phyloP scores from a whole-genome alignment of 129 eudicot genomes.

The Chrysanthemum makinoi region DNA sequence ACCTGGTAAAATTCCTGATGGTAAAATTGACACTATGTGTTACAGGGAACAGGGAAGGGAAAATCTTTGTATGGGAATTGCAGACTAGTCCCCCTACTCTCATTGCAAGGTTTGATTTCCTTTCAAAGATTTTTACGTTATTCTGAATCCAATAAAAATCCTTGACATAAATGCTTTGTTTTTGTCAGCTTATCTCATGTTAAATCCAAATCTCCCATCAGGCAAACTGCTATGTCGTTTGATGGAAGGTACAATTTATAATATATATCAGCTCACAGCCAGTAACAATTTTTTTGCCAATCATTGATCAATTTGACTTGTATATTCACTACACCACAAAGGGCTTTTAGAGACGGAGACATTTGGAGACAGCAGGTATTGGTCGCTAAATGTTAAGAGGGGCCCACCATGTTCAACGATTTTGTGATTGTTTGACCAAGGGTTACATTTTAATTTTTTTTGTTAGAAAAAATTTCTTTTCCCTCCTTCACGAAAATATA shows the following conservation, averaged over 20 bases:
- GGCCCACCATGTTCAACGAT: too few species aligned
- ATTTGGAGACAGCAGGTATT: too few species aligned
- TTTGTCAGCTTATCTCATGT: conserved; percentile 73
- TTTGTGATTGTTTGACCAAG: too few species aligned
- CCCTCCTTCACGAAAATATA: too few species aligned
- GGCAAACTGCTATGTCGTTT: conserved; percentile 96
- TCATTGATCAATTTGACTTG: not conserved
- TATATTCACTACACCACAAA: too few species aligned
- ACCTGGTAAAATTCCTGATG: conserved; percentile 1
- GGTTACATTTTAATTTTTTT: too few species aligned
- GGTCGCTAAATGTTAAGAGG: too few species aligned
- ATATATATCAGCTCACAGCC: not conserved
- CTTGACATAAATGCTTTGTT: conserved; percentile 14
- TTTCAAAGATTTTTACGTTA: not conserved
- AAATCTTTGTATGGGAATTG: conserved; percentile 92
- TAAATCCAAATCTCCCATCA: conserved; percentile 87
- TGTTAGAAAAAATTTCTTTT: too few species aligned
- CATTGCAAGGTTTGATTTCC: conserved; percentile 58
- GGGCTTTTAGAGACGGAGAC: too few species aligned
- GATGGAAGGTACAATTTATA: conserved; percentile 70
- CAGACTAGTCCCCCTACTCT: conserved; percentile 92
- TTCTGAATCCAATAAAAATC: not conserved
- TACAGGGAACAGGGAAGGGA: conserved; percentile 96
- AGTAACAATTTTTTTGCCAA: not conserved
- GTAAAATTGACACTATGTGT: conserved; percentile 3